phyloP scores from a whole-genome alignment of 2,329 filamentous ascomycete species.

The Aspergillus pseudoglaucus region DNA sequence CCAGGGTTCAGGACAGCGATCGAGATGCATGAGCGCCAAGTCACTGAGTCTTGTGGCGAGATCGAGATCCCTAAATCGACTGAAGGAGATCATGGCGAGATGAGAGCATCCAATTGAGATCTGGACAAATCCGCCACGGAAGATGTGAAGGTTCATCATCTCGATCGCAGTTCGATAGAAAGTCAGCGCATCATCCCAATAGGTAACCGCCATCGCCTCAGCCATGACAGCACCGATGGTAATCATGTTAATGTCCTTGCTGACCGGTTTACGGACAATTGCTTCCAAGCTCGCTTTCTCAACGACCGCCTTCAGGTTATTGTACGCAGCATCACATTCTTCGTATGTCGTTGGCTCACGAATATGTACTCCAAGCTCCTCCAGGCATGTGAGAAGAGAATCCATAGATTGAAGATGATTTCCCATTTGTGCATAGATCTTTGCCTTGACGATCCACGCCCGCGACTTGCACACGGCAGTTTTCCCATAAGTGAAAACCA shows the following conservation, averaged over 20 bases:
- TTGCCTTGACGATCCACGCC: conserved; percentile 74
- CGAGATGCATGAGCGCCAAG: conserved; percentile 47
- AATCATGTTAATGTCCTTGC: conserved; percentile 36
- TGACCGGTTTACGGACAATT: conserved; percentile 34
- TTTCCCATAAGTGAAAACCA: conserved; percentile 63
- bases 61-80: conserved; percentile 52
- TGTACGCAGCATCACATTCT: conserved; percentile 70
- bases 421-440: conserved; percentile 68
- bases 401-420: conserved; percentile 63
- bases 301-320: conserved; percentile 54
- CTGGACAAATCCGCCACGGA: conserved; percentile 51
- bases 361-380: conserved; percentile 61
- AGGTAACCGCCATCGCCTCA: conserved; percentile 52
- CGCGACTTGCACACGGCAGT: conserved; percentile 73
- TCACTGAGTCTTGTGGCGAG: conserved; percentile 50
- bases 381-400: conserved; percentile 64
- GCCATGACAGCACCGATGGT: conserved; percentile 51
- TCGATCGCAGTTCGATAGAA: conserved; percentile 57
- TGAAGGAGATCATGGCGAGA: conserved; percentile 50
- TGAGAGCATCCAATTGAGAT: conserved; percentile 54
- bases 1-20: conserved; percentile 47
- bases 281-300: conserved; percentile 48
- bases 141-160: conserved; percentile 51
- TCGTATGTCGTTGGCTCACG: conserved; percentile 63
- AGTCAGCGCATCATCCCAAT: conserved; percentile 54